Conservation (phyloP, 441 rosid genomes). For the Populus tomentosa region DNA sequence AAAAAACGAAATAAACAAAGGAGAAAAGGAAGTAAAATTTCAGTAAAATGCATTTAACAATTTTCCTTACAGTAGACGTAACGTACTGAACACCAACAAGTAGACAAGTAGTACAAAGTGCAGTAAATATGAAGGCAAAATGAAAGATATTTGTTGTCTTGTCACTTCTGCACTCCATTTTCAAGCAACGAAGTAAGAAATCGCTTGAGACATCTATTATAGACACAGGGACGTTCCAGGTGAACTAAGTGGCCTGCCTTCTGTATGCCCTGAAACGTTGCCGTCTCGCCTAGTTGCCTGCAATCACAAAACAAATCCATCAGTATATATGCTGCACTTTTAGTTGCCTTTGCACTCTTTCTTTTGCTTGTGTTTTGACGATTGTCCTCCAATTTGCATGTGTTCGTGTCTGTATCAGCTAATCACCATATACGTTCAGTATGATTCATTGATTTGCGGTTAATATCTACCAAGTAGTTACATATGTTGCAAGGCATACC, state of each 20-base stretch:
- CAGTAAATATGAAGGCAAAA: neutral
- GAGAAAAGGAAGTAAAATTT: too few species aligned
- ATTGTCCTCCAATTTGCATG: neutral
- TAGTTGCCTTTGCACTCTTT: neutral
- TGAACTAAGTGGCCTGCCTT: slow-evolving; percentile 81
- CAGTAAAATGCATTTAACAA: neutral
- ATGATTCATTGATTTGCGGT: neutral
- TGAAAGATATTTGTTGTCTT: neutral
- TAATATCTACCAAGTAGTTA: neutral
- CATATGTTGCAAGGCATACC: slow-evolving; percentile 31
- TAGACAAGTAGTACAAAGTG: neutral
- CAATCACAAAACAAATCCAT: neutral
- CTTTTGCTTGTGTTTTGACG: neutral
- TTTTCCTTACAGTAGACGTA: neutral
- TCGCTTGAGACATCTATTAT: slow-evolving; percentile 56
- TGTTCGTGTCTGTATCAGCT: neutral
- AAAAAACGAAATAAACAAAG: neutral
- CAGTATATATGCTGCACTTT: too few species aligned
- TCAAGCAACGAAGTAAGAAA: slow-evolving; percentile 50
- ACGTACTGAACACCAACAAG: neutral
- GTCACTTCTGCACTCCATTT: slow-evolving; percentile 7
- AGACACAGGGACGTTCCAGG: slow-evolving; percentile 80
- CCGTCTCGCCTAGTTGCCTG: slow-evolving; percentile 74
- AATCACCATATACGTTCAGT: too few species aligned
- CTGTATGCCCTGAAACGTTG: slow-evolving; percentile 51